Conservation (phyloP, 805 yeast species). For the Ogataea glucozyma region DNA sequence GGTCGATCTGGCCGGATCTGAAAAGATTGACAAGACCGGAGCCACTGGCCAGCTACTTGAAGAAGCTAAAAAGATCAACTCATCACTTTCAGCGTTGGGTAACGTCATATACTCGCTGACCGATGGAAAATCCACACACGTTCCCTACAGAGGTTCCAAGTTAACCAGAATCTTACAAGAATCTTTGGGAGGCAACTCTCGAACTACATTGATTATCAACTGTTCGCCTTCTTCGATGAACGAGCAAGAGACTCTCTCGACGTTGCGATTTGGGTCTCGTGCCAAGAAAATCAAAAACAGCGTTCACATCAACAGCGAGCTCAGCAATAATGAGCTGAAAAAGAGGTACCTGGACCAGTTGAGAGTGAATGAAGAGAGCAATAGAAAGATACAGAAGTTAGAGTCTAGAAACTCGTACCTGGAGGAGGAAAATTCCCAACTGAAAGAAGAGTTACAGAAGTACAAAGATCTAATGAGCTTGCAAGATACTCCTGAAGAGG, state of each 20-base stretch:
- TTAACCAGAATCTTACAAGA: constrained; percentile 77
- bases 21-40: constrained; percentile 74
- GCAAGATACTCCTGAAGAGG: constrained; percentile 19
- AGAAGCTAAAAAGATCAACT: constrained; percentile 83
- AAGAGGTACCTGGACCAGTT: constrained; percentile 27
- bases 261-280: constrained; percentile 72
- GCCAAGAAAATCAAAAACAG: constrained; percentile 68
- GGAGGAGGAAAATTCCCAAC: constrained; percentile 43
- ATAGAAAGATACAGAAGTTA: constrained; percentile 24
- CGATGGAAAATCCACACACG: constrained; percentile 61
- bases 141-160: constrained; percentile 78
- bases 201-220: constrained; percentile 71
- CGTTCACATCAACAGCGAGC: constrained; percentile 54
- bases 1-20: constrained; percentile 88
- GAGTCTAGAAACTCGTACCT: constrained; percentile 35
- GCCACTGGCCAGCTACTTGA: constrained; percentile 73
- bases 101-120: constrained; percentile 79
- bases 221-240: constrained; percentile 65
- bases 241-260: constrained; percentile 65
- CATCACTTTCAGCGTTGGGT: constrained; percentile 75
- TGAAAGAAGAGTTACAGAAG: constrained; percentile 37
- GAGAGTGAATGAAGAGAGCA: constrained; percentile 22
- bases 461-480: constrained; percentile 18
- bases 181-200: constrained; percentile 78
- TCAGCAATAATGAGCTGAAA: constrained; percentile 27